Base-by-base conservation (phyloP, 176 grass and related monocot genomes). In the Carex scoparia region DNA sequence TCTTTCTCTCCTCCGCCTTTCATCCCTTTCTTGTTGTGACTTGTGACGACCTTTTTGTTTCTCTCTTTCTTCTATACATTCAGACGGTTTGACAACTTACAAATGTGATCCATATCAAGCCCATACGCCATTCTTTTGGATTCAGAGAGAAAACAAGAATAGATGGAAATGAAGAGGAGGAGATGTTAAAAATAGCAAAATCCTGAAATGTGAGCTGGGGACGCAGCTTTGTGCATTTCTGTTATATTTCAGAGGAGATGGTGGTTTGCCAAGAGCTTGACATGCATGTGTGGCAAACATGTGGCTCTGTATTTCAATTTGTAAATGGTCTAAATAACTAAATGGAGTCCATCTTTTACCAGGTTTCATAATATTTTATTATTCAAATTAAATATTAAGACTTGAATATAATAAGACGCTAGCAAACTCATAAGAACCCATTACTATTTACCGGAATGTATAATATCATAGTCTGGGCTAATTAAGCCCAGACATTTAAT, bases 161-260 rank as follows among this genome's bases (percentile, higher is more conserved):
- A 57, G 51, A 78, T 33, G 19, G 10, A 58, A 15, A 35, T 83
- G 61, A 49, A 83, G 81, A 54, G 38, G 5, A 48, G 11, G 6
- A 10, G 44, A 69, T 69, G 68, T 83, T 66, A 69, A 83, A 83
- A 49, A 83, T 66, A 83, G 81, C 38, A 83, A 83, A 83, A 55
- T 64, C 12, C 23, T 69, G 15, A 69, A 68, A 55, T 32, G 30
- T 51, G 64, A 66, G 60, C 81, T 66, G 48, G 81, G 42, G 23
- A 10, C 12, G 13, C 13, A 30, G 40, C 61, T 53, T 3, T 38
- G 42, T 18, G 40, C 61, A 53, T 56, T 76, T 76, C 30, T 68
- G 7, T 83, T 66, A 15, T 55, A 11, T 77, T 77, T 18, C 31
- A 51, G 72, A 77, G 37, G 19, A 61, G 27, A 64, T 81, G 58